These are phyloP conservation scores for Phyllosticta citribraziliensis DNA, from an alignment of 2,329 filamentous ascomycete genomes.

Conservation along the genomic window DNA sequence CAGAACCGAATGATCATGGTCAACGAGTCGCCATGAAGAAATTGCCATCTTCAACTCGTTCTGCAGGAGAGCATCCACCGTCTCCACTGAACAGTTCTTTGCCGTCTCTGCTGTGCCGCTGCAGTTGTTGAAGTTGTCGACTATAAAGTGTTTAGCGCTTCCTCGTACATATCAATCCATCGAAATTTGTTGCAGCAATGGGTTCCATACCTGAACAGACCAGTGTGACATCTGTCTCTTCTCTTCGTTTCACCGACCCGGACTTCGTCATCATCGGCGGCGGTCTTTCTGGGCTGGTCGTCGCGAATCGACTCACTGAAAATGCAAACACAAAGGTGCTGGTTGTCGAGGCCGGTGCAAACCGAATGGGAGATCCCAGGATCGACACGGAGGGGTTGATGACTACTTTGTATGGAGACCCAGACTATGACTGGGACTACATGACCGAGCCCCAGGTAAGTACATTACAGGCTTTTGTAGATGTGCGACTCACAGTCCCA, in stretches of 20 bases:
- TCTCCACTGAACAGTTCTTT: neutral
- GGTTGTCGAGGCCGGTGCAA: conserved; percentile 16
- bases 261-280: conserved; percentile 12
- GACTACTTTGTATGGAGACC: conserved; percentile 17
- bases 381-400: conserved; percentile 20
- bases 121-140: neutral
- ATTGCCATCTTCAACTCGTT: neutral
- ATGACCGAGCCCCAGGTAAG: conserved; percentile 23
- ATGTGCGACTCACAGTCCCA: neutral
- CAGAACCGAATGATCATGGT: neutral
- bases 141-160: neutral
- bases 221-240: neutral
- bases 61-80: neutral
- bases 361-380: conserved; percentile 19
- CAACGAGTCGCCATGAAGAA: neutral
- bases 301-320: conserved; percentile 19
- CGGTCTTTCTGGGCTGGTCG: conserved; percentile 13
- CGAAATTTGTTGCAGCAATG: neutral
- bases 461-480: neutral
- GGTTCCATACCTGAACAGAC: neutral
- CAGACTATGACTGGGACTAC: conserved; percentile 24
- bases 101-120: neutral
- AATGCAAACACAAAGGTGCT: conserved; percentile 13
- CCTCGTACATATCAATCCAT: neutral
- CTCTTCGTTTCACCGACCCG: neutral